Evolutionary conservation across 495 filamentous ascomycete genomes (phyloP).

Genomic region (Tuber umbilicatum): DNA sequence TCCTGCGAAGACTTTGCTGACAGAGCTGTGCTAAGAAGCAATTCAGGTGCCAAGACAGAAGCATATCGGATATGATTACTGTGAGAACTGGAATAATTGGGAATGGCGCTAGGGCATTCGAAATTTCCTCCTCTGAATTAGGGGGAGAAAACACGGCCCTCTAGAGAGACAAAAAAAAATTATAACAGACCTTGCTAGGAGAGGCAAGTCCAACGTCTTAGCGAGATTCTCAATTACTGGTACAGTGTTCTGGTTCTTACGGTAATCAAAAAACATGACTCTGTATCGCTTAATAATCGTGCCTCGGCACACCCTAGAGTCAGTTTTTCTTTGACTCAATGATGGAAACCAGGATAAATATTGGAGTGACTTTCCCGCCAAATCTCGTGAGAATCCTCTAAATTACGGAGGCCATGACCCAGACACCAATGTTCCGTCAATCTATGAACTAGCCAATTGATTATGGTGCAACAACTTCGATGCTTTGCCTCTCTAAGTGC

Average conservation of each 20-base stretch:
- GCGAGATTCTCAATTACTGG: too few relatives aligned
- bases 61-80: neutral
- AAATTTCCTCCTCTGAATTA: too few relatives aligned
- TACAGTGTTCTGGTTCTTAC: too few relatives aligned
- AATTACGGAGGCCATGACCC: neutral
- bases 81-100: too few relatives aligned
- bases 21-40: too few relatives aligned
- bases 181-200: too few relatives aligned
- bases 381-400: neutral
- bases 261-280: neutral
- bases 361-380: neutral
- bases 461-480: slow-evolving; percentile 1
- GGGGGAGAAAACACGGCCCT: too few relatives aligned
- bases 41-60: neutral
- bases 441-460: neutral
- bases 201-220: too few relatives aligned
- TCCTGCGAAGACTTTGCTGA: too few relatives aligned
- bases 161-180: too few relatives aligned
- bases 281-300: neutral
- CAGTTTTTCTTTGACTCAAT: neutral
- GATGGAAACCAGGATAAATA: neutral
- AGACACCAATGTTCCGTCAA: neutral
- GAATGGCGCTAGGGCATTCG: too few relatives aligned
- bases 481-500: neutral
- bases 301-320: neutral